phyloP scores from a whole-genome alignment of 805 yeast species.

The Candida cerambycidarum region DNA sequence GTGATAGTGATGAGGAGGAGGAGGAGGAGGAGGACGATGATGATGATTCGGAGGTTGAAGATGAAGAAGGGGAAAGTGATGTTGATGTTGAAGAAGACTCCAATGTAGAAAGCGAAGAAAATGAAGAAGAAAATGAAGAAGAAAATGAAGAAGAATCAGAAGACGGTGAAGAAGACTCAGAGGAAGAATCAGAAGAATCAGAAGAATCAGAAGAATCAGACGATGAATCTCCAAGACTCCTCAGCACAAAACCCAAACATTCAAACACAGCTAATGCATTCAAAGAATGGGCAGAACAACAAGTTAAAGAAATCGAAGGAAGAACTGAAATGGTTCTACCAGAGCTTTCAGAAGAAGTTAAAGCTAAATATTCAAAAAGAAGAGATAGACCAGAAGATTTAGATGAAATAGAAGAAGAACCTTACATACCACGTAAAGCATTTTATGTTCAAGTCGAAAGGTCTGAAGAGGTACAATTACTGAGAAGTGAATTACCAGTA shows the following conservation, averaged over 20 bases:
- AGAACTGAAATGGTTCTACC: conserved; percentile 48
- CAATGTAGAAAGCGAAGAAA: conserved; percentile 25
- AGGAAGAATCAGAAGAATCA: conserved; percentile 28
- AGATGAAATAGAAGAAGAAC: conserved; percentile 65
- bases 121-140: conserved; percentile 21
- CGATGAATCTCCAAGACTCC: conserved; percentile 31
- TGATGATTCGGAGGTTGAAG: conserved; percentile 25
- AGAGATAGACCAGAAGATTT: conserved; percentile 68
- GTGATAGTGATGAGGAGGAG: conserved; percentile 30
- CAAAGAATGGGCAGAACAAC: conserved; percentile 85
- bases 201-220: conserved; percentile 30
- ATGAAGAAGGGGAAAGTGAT: conserved; percentile 24
- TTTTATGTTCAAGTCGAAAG: conserved; percentile 69
- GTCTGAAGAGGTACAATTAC: conserved; percentile 60
- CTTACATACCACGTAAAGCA: conserved; percentile 63
- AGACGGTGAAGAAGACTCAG: conserved; percentile 25
- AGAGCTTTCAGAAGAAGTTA: conserved; percentile 48
- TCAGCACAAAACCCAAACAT: conserved; percentile 45
- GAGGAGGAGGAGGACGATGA: conserved; percentile 27
- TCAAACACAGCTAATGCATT: conserved; percentile 52
- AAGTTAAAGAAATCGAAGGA: conserved; percentile 64
- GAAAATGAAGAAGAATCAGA: conserved; percentile 31
- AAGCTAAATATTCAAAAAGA: conserved; percentile 45
- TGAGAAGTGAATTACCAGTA: conserved; percentile 79
- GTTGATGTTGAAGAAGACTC: conserved; percentile 26